These are phyloP conservation scores for Umbelopsis sp. DNA, from an alignment of 192 early-diverging fungal genomes.

Conservation along the genomic window DNA sequence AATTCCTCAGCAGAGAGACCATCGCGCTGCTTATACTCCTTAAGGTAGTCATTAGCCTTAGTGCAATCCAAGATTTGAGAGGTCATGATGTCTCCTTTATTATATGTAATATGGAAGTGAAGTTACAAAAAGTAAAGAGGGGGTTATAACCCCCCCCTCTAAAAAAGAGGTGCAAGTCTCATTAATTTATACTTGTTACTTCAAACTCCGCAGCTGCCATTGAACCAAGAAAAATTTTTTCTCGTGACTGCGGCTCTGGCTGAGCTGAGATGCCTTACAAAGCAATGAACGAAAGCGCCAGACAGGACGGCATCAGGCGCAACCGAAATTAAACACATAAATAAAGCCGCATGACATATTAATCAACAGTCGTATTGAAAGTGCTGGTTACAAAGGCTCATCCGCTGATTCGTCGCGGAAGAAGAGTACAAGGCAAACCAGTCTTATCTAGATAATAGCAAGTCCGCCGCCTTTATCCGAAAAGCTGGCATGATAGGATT, in stretches of 20 bases:
- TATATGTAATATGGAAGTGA: conserved; percentile 20
- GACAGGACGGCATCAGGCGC: too few relatives aligned
- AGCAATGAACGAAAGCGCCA: too few relatives aligned
- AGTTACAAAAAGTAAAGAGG: conserved; percentile 19
- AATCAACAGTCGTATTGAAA: too few relatives aligned
- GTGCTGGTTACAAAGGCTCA: too few relatives aligned
- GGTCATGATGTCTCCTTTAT: conserved; percentile 16
- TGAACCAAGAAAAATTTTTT: conserved; percentile 8
- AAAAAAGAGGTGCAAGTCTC: background rate
- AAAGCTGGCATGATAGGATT: too few relatives aligned
- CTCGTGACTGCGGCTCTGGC: background rate
- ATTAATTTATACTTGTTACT: background rate
- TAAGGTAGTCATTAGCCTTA: conserved; percentile 33
- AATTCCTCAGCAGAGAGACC: conserved; percentile 85
- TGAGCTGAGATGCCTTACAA: too few relatives aligned
- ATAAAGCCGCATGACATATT: too few relatives aligned
- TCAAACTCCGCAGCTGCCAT: background rate
- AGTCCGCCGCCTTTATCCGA: too few relatives aligned
- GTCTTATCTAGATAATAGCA: too few relatives aligned
- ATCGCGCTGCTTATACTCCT: conserved; percentile 56
- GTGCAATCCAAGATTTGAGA: conserved; percentile 34
- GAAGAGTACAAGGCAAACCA: too few relatives aligned
- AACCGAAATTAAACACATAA: too few relatives aligned
- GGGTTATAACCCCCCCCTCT: conserved; percentile 22
- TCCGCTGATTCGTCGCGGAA: too few relatives aligned